Evolutionary conservation across 305 asterid species (phyloP), one percentile per base, ranked within the genome.

Genomic region (Fraxinus greggii): DNA sequence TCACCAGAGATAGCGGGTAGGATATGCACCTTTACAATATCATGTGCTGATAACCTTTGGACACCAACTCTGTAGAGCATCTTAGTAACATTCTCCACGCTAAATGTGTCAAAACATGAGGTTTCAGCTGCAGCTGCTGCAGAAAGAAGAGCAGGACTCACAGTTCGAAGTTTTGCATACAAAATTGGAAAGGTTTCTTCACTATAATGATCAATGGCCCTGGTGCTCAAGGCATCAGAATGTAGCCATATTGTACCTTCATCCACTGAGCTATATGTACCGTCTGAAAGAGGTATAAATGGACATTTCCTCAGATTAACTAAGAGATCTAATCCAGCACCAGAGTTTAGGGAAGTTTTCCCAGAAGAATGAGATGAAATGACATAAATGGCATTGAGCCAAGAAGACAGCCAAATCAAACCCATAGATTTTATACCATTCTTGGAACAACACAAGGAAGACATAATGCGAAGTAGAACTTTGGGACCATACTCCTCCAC

Each of bases 401-500:
- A 96, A 77, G 92, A 84, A 72, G 92, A 85, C 85, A 96, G 88
- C 99, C 99, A 96, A 75, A 85, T 84, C 77, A 92, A 73, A 83
- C 99, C 97, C 97, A 94, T 81, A 0, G 92, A 86, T 82, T 87
- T 87, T 79, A 96, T 86, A 86, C 89, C 91, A 84, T 88, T 87
- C 51, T 83, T 87, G 24, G 92, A 86, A 82, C 67, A 79, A 83
- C 97, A 90, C 83, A 96, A 86, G 1, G 98, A 90, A 84, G 92
- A 86, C 70, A 96, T 84, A 77, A 93, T 79, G 80, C 85, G 80
- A 35, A 91, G 86, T 80, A 96, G 86, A 76, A 90, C 85, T 84
- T 84, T 90, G 40, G 97, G 98, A 80, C 99, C 98, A 90, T 87
- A 94, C 72, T 94, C 98, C 87, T 96, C 97, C 63, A 96, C 85